phyloP scores from a whole-genome alignment of 306 rosid species.

The Fagus crenata region DNA sequence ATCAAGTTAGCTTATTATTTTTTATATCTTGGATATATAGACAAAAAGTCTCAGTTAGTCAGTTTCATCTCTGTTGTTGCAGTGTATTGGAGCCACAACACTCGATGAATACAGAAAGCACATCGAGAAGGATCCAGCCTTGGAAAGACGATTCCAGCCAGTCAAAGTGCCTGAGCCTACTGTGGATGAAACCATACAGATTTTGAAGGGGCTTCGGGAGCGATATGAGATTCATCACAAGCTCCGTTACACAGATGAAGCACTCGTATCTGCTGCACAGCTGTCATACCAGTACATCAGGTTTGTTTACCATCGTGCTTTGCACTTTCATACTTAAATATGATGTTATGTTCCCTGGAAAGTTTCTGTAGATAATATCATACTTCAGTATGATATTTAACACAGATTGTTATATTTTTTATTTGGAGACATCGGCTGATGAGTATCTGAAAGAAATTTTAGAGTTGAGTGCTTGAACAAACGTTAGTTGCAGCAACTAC shows the following conservation, averaged over 20 bases:
- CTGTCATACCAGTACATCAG: constrained; percentile 93
- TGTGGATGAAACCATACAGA: constrained; percentile 83
- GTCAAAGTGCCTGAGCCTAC: constrained; percentile 94
- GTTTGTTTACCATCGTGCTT: constrained; percentile 33
- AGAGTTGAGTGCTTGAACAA: background rate
- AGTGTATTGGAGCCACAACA: constrained; percentile 99
- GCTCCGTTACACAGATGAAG: constrained; percentile 91
- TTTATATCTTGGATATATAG: constrained; percentile 13
- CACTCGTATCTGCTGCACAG: constrained; percentile 85
- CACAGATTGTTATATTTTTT: background rate
- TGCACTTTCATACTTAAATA: background rate
- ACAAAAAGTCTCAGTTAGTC: constrained; percentile 25
- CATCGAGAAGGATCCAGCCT: constrained; percentile 93
- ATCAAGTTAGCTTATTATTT: constrained; percentile 6
- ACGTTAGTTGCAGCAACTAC: background rate
- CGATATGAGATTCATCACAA: constrained; percentile 97
- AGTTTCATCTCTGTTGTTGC: constrained; percentile 37
- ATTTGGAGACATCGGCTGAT: background rate
- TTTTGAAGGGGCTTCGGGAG: constrained; percentile 86
- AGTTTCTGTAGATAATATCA: background rate
- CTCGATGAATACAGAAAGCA: constrained; percentile 95
- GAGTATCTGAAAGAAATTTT: background rate
- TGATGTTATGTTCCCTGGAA: background rate
- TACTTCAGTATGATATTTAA: background rate
- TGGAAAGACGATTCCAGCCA: constrained; percentile 93